Base-by-base conservation (phyloP, 106 monocot species). In the Dactylorhiza incarnata region DNA sequence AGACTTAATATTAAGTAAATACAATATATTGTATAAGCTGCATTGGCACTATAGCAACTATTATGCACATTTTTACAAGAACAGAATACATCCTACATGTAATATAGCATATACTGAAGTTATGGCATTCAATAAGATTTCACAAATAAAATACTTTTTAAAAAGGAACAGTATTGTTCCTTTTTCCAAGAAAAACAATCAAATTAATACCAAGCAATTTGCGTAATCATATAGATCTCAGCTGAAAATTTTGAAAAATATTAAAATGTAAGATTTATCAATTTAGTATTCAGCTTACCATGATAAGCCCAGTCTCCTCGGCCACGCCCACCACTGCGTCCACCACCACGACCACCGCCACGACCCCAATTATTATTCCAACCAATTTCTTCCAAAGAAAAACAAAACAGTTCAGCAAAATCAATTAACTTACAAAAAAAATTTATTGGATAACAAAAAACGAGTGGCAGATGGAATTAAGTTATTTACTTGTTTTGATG, bases 341-440 rank as follows among this genome's bases (percentile, higher is more conserved):
- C 54, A 59, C 58, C 58, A 20, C 22, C 37, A 37, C 52, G 52
- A 7, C 86, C 88, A 74, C 94, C 85, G 45, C 88, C 91, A 72
- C 81, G 80, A 75, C 78, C 69, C 85, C 88, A 80, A 26, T 88
- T 86, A 37, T 73, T 74, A 78, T 84, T 87, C 86, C 84, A 95
- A 74, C 88, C 92, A 80, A 90, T 90, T 74, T 92, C 95, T 95
- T 75, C 45, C 58, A 78, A 16, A 24, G 51, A 15, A 79, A 5
- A 50, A 11, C 22, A 14, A 53, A 23, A 0, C 1, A 25, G 50
- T 58, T 25, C 8, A 77, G 15, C 3, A 49, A 10, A n/a, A 45
- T 59, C 58, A 59, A 7, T 20, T 12, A 20, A 9, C 58, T 59
- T 20, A 20, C 5, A 10, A 58, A 22, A 59, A 59, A 59, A 59